phyloP scores from a whole-genome alignment of 441 rosid genomes.

The Gossypium aridum region DNA sequence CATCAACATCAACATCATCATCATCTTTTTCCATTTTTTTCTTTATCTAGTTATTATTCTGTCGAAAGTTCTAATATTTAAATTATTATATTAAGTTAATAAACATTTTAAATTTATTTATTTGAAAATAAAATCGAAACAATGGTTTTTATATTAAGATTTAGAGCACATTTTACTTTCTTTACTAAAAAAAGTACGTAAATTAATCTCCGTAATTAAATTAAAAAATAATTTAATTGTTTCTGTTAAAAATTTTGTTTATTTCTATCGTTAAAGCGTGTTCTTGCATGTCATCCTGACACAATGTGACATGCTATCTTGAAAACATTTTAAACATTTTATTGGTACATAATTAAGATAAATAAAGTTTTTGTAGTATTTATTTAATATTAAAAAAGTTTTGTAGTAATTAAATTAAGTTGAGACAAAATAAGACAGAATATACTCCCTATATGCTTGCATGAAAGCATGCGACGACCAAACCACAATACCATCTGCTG shows the following conservation, averaged over 20 bases:
- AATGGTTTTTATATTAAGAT: background rate
- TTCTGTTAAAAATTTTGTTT: no score
- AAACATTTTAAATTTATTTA: no score
- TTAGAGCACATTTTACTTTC: background rate
- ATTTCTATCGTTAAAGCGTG: no score
- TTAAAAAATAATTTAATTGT: background rate
- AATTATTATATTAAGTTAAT: background rate
- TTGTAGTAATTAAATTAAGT: background rate
- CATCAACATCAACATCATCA: background rate
- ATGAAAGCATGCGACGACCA: background rate
- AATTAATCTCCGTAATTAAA: background rate
- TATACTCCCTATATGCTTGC: conserved; percentile 1
- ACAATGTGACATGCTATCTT: no score
- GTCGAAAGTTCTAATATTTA: background rate
- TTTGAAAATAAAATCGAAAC: no score
- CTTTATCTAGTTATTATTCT: background rate
- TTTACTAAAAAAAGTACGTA: no score
- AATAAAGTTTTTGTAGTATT: background rate
- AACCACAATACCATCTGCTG: background rate
- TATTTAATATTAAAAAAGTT: background rate
- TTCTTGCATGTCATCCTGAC: no score
- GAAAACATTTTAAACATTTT: no score
- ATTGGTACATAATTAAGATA: background rate
- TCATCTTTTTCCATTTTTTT: background rate
- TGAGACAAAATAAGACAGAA: background rate